Conservation (phyloP, 179 eudicot genomes). For the Silene coronaria region DNA sequence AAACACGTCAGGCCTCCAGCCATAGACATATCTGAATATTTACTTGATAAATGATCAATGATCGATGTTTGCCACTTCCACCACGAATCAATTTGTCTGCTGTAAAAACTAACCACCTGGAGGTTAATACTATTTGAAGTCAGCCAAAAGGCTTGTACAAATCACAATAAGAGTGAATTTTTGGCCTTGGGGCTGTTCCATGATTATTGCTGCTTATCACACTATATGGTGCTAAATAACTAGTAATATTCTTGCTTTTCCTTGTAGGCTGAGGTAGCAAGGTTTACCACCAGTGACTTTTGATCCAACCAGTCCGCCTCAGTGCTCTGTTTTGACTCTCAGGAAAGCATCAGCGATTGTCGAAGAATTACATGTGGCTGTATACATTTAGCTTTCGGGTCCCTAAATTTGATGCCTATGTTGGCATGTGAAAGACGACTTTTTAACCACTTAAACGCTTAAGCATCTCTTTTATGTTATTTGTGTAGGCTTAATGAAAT, state of each 20-base stretch:
- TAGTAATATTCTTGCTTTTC: neutral
- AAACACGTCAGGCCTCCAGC: neutral
- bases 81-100: too few species aligned
- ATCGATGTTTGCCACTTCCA: too few species aligned
- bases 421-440: too few species aligned
- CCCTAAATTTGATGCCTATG: neutral
- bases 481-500: neutral
- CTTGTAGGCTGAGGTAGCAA: constrained; percentile 50
- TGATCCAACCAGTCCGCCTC: constrained; percentile 14
- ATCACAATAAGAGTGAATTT: too few species aligned
- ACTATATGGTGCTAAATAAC: neutral
- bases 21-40: neutral
- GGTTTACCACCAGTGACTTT: constrained; percentile 36
- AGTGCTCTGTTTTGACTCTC: neutral
- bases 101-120: too few species aligned
- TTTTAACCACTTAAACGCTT: neutral
- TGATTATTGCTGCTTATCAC: neutral
- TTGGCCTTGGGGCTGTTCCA: too few species aligned
- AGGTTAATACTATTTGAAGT: too few species aligned
- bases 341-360: neutral
- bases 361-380: neutral
- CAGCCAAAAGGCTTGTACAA: too few species aligned
- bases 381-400: neutral
- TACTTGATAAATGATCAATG: too few species aligned
- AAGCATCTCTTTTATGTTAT: neutral